Conservation (phyloP, 2,329 filamentous ascomycete species). For the Aspergillus sp. region DNA sequence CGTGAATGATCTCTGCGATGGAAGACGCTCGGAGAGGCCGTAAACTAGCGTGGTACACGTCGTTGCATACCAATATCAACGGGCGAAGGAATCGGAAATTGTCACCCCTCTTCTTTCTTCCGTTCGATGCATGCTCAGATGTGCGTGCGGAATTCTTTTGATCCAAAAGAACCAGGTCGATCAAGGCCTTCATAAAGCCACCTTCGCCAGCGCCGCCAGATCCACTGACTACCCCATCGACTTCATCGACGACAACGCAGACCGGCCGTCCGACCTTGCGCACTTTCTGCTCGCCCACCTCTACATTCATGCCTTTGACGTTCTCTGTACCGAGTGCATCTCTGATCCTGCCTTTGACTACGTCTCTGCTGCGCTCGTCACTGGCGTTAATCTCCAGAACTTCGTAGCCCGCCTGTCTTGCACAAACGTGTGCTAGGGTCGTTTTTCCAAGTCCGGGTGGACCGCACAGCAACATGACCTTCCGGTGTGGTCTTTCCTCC, state of each 20-base stretch:
- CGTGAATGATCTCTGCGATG: conserved; percentile 86
- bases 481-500: conserved; percentile 78
- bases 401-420: conserved; percentile 92
- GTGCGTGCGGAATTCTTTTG: conserved; percentile 70
- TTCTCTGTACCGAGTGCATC: conserved; percentile 94
- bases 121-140: conserved; percentile 29
- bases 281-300: conserved; percentile 55
- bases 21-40: conserved; percentile 82
- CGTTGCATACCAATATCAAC: conserved; percentile 93
- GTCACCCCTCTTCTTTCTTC: conserved; percentile 71
- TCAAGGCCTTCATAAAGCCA: conserved; percentile 91
- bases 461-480: conserved; percentile 87
- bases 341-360: conserved; percentile 87
- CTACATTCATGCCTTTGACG: conserved; percentile 68
- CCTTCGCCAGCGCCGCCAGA: conserved; percentile 80
- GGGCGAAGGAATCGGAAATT: conserved; percentile 86
- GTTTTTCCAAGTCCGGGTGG: conserved; percentile 95
- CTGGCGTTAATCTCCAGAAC: conserved; percentile 97
- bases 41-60: conserved; percentile 90
- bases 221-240: conserved; percentile 88
- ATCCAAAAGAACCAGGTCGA: conserved; percentile 84
- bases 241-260: conserved; percentile 94
- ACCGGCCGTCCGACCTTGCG: conserved; percentile 81
- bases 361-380: conserved; percentile 85
- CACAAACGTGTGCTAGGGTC: conserved; percentile 93